phyloP scores from a whole-genome alignment of 2,329 filamentous ascomycete genomes.

The Teratosphaeriaceae sp. region DNA sequence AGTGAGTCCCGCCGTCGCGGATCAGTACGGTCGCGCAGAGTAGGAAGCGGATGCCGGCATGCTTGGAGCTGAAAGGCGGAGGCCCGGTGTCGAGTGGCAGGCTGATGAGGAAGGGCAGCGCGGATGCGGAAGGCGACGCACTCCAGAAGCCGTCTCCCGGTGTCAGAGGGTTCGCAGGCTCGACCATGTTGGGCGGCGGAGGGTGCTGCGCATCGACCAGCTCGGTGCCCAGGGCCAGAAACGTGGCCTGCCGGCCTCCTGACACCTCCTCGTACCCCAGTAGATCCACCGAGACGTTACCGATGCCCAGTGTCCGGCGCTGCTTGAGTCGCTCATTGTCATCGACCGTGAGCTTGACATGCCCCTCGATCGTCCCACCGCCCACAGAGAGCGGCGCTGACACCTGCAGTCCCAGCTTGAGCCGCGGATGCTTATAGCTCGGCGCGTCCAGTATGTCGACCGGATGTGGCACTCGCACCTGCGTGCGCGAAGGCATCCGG shows the following conservation, averaged over 20 bases:
- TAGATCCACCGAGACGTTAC: conserved; percentile 45
- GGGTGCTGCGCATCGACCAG: conserved; percentile 45
- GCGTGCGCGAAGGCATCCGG: conserved; percentile 42
- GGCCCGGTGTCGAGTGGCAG: conserved; percentile 49
- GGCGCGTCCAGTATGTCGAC: conserved; percentile 46
- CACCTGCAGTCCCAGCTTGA: conserved; percentile 44
- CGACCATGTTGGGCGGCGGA: conserved; percentile 45
- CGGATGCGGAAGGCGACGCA: conserved; percentile 40
- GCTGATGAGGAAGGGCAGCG: conserved; percentile 47
- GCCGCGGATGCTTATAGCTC: conserved; percentile 41
- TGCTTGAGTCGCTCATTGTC: conserved; percentile 39
- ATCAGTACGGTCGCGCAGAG: conserved; percentile 43
- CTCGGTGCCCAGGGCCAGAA: conserved; percentile 47
- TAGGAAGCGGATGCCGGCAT: conserved; percentile 45
- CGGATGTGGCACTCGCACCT: conserved; percentile 40
- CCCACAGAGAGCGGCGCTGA: conserved; percentile 49
- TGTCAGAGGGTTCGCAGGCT: conserved; percentile 34
- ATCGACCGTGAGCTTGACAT: conserved; percentile 42
- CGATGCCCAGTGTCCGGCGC: conserved; percentile 40
- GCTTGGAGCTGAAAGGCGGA: conserved; percentile 47
- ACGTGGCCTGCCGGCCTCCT: conserved; percentile 40
- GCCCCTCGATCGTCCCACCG: conserved; percentile 48
- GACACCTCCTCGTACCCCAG: conserved; percentile 47
- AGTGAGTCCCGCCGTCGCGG: conserved; percentile 42
- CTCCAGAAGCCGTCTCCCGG: conserved; percentile 41